Evolutionary conservation across 306 rosid species (phyloP).

Genomic region (Cucurbita pepo): DNA sequence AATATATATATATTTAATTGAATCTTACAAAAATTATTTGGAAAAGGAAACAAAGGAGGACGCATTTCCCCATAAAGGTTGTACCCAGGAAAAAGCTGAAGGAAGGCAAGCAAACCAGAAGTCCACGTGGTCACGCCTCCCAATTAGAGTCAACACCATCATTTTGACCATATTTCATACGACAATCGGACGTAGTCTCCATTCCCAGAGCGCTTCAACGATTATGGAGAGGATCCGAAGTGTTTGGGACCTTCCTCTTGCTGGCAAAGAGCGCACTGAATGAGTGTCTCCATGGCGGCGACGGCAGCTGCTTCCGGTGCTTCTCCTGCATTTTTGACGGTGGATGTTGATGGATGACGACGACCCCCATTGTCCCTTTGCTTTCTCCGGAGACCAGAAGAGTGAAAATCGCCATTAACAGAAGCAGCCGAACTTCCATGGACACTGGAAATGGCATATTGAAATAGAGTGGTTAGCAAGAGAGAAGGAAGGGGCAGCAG

Average conservation of each 20-base stretch:
- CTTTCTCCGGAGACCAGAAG: neutral
- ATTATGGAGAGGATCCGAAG: conserved; percentile 86
- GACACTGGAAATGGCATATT: neutral
- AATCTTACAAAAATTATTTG: neutral
- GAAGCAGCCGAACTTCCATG: neutral
- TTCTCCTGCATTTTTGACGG: neutral
- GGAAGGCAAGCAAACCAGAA: neutral
- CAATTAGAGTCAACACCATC: neutral
- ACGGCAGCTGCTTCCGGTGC: neutral
- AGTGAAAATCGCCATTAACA: neutral
- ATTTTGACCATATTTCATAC: neutral
- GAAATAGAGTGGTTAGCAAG: neutral
- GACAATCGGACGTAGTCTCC: neutral
- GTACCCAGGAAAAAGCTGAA: neutral
- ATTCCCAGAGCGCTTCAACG: conserved; percentile 30
- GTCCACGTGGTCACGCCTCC: neutral
- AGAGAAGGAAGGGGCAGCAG: neutral
- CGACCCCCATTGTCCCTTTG: neutral
- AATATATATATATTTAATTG: neutral
- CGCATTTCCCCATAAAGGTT: neutral
- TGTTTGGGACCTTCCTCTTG: conserved; percentile 79
- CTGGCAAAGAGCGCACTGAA: conserved; percentile 33
- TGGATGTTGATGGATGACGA: neutral
- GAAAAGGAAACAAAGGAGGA: neutral
- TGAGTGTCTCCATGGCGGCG: conserved; percentile 5